Evolutionary conservation across 768 basidiomycete species (phyloP), one percentile per base, ranked within the genome.

Genomic region (Leccinellum rugosiceps): DNA sequence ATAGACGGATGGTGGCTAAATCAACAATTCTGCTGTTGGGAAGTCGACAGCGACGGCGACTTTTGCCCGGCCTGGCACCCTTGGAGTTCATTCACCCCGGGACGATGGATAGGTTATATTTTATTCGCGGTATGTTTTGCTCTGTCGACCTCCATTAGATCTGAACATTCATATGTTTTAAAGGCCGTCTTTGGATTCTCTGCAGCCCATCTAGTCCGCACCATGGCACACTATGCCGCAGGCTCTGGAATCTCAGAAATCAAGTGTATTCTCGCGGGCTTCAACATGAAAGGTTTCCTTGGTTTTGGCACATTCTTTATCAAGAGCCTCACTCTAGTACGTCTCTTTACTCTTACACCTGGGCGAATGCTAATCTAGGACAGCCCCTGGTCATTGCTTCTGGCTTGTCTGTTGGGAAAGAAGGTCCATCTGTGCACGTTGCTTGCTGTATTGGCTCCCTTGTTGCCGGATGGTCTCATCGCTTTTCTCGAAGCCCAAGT

Each of bases 241-340:
- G 95, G 97, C 6, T 98, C 95, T 57, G 97, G 97, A 51, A 98
- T 99, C 49, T 93, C 95, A 21, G 97, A 99, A 74, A 98, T 99
- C 74, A 99, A 98, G 68, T 97, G 94, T 69, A 98, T 98, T 64
- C 77, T 99, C 30, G 92, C 92, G 9, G 97, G 97, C 4, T 99
- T 99, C 75, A 81, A 95, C 63, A 98, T 99, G 90, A 87, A 97
- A 71, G 94, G 94, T 0, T 99, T 89, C 73, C 80, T 98, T 34
- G 90, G 93, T 14, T 85, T 88, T 58, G 85, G 87, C 69, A 98
- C 97, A 1, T 88, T 98, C 62, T 79, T 87, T 58, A 92, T 98
- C 73, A 99, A 99, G 77, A 94, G 91, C 68, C 76, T 99, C 35
- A 94, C 95, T 7, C 75, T 99, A 66, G 97, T 96, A 60, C 63